Conservation (phyloP, 352 stramenopile species). For the Elongisporangium undulatum region DNA sequence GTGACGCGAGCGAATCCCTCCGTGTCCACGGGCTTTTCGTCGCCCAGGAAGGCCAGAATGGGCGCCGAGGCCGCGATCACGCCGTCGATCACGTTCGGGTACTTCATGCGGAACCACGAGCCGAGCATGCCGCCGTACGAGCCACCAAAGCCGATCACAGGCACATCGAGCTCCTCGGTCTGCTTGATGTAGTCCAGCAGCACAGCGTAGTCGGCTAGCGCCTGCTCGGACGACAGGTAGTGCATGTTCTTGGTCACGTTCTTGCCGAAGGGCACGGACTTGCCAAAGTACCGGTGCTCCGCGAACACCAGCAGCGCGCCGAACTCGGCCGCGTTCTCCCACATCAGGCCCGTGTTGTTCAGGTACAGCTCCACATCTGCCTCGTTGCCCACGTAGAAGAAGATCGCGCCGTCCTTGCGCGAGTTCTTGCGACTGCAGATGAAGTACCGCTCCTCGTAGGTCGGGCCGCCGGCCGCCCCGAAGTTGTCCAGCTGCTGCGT, state of each 20-base stretch:
- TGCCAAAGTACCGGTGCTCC: conserved; percentile 96
- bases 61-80: conserved; percentile 91
- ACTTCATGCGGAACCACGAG: conserved; percentile 91
- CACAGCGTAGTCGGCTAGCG: conserved; percentile 87
- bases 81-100: conserved; percentile 86
- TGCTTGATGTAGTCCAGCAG: conserved; percentile 54
- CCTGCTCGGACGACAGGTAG: conserved; percentile 83
- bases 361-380: conserved; percentile 93
- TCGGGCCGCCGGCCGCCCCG: conserved; percentile 33
- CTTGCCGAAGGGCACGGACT: conserved; percentile 79
- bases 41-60: conserved; percentile 66
- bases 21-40: conserved; percentile 59
- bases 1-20: conserved; percentile 51
- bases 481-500: conserved; percentile 80
- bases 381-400: conserved; percentile 96
- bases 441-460: conserved; percentile 88
- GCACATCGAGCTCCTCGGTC: conserved; percentile 35
- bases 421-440: conserved; percentile 69
- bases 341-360: conserved; percentile 96
- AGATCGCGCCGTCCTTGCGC: conserved; percentile 68
- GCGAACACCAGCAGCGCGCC: conserved; percentile 93
- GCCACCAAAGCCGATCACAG: conserved; percentile 91
- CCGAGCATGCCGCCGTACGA: conserved; percentile 94
- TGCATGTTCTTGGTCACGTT: conserved; percentile 53
- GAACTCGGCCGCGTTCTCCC: conserved; percentile 91